phyloP scores from a whole-genome alignment of 2,329 filamentous ascomycete species.

The Penicillium rolfsii region DNA sequence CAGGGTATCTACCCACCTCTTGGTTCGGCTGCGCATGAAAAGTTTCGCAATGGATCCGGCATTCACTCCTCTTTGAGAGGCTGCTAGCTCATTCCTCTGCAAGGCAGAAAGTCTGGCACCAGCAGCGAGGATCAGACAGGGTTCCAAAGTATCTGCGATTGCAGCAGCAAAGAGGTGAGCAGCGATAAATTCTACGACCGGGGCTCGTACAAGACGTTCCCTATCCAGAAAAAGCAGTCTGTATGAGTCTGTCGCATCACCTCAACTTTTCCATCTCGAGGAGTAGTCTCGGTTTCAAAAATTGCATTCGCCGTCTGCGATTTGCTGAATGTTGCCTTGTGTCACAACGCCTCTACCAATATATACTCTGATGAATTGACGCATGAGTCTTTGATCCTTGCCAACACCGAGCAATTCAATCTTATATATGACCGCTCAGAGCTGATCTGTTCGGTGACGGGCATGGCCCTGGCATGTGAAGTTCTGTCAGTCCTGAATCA shows the following conservation, averaged over 20 bases:
- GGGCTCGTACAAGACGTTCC: slow-evolving; percentile 50
- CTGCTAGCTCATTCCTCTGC: slow-evolving; percentile 83
- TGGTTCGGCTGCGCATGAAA: slow-evolving; percentile 58
- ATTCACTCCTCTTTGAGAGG: slow-evolving; percentile 71
- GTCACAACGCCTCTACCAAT: slow-evolving; percentile 55
- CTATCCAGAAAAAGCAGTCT: slow-evolving; percentile 53
- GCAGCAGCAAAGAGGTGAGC: slow-evolving; percentile 49
- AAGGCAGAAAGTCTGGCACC: slow-evolving; percentile 52
- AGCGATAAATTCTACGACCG: slow-evolving; percentile 60
- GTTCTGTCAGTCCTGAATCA: slow-evolving; percentile 52
- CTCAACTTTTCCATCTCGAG: slow-evolving; percentile 54
- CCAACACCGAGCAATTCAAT: slow-evolving; percentile 76
- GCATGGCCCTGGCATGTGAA: slow-evolving; percentile 66
- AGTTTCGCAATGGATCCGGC: slow-evolving; percentile 69
- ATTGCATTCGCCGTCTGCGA: slow-evolving; percentile 65
- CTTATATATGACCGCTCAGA: slow-evolving; percentile 71
- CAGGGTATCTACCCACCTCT: slow-evolving; percentile 85
- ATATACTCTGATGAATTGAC: slow-evolving; percentile 40
- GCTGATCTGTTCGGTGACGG: slow-evolving; percentile 50
- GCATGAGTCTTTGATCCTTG: slow-evolving; percentile 66
- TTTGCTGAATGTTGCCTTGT: slow-evolving; percentile 60
- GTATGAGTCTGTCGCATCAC: slow-evolving; percentile 55
- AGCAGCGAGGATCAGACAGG: slow-evolving; percentile 59
- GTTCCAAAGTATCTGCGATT: slow-evolving; percentile 55
- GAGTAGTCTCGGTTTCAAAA: slow-evolving; percentile 57